Percentiles rank a stretch among this genome's conserved stretches.
Evolutionary conservation across 768 basidiomycete genomes (phyloP).

Genomic region (Coprinopsis sp.): DNA sequence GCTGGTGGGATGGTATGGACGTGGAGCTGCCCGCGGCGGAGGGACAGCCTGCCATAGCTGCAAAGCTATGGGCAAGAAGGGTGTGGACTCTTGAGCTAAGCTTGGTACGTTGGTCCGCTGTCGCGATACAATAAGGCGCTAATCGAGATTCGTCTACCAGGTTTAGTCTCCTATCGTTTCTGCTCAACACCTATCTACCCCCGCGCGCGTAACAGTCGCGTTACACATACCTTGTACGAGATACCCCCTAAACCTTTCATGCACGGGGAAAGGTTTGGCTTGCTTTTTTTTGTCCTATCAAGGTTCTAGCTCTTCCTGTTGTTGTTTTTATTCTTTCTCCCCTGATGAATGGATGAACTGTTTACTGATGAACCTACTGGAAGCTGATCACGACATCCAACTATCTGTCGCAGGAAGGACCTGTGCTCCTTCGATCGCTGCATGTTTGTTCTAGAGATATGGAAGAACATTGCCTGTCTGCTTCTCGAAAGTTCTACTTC

Average conservation of each 20-base stretch:
- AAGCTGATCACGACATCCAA: too few species aligned
- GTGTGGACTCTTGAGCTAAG: conserved; percentile 99
- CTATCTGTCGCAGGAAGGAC: too few species aligned
- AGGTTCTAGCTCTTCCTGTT: background rate
- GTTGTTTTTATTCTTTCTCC: background rate
- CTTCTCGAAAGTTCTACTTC: too few species aligned
- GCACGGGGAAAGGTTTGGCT: too few species aligned
- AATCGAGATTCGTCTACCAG: background rate
- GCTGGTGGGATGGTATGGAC: conserved; percentile 99
- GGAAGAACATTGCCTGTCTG: too few species aligned
- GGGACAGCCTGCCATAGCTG: conserved; percentile 44
- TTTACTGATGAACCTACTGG: background rate
- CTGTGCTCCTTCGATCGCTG: too few species aligned
- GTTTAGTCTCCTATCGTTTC: too few species aligned
- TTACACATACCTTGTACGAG: background rate
- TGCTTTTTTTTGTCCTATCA: too few species aligned
- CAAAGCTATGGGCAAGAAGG: conserved; percentile 94
- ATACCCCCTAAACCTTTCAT: conserved; percentile 2
- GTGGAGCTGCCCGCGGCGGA: conserved; percentile 68
- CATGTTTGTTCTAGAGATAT: too few species aligned
- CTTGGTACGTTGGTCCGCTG: conserved; percentile 49
- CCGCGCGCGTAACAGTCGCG: too few species aligned
- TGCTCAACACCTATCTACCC: conserved; percentile 2
- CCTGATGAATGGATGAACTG: background rate
- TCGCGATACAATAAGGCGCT: background rate